Conservation (phyloP, 2,329 filamentous ascomycete species). For the Penicillium brasilianum region DNA sequence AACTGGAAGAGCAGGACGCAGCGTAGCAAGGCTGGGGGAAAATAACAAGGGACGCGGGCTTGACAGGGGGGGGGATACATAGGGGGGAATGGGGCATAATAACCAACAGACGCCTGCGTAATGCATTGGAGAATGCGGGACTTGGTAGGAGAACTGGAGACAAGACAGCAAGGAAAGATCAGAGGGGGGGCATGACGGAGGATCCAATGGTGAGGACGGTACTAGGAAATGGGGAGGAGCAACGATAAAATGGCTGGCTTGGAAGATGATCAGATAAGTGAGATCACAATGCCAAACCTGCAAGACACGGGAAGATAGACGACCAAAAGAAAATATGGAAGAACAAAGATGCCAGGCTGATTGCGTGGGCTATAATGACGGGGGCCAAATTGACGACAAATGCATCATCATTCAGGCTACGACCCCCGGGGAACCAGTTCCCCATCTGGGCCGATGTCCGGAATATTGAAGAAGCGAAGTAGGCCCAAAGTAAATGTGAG, state of each 20-base stretch:
- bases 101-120: slow-evolving; percentile 44
- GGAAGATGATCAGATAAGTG: slow-evolving; percentile 26
- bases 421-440: slow-evolving; percentile 30
- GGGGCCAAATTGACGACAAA: slow-evolving; percentile 19
- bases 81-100: slow-evolving; percentile 23
- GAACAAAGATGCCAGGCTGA: slow-evolving; percentile 19
- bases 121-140: slow-evolving; percentile 40
- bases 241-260: slow-evolving; percentile 25
- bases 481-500: slow-evolving; percentile 11
- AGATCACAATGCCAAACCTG: slow-evolving; percentile 20
- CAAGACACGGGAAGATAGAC: slow-evolving; percentile 11
- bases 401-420: slow-evolving; percentile 23
- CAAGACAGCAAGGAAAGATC: slow-evolving; percentile 22
- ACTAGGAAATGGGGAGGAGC: slow-evolving; percentile 22
- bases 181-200: slow-evolving; percentile 29
- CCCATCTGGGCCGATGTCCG: slow-evolving; percentile 20
- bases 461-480: slow-evolving; percentile 22
- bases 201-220: slow-evolving; percentile 21
- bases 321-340: background rate
- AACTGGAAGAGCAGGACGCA: slow-evolving; percentile 11
- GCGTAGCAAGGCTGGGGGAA: slow-evolving; percentile 8
- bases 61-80: slow-evolving; percentile 26
- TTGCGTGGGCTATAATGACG: slow-evolving; percentile 15
- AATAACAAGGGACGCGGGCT: slow-evolving; percentile 17
- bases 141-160: slow-evolving; percentile 25